Evolutionary conservation across 441 rosid genomes (phyloP), one percentile per base, ranked within the genome.

Genomic region (Gossypium gossypioides): DNA sequence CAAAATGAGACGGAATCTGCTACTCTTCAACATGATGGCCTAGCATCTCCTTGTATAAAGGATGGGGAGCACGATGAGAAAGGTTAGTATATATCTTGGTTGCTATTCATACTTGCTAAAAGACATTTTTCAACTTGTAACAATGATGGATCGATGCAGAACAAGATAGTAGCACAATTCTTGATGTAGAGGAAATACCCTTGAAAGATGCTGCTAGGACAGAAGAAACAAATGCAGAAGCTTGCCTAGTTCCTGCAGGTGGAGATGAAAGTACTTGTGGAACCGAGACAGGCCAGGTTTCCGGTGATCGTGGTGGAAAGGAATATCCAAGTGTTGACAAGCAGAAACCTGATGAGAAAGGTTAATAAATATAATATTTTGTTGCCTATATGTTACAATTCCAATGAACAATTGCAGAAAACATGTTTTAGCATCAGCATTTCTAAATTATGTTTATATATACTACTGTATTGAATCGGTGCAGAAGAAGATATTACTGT

Each of bases 401-500:
- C 66, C 46, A 61, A 25, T 22, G 71, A 25, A 25, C 59, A 48
- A 67, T 4, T 44, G 19, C 19, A 13, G 24, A 24, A 12, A 61
- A 22, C 7, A 1, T 37, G 12, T 22, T 56, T 22, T 25, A 21
- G 21, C n/a, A 42, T 18, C 34, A 7, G 10, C 15, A 13, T 46
- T 56, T 54, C 2, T 59, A n/a, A 59, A 6, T 59, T 59, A 59
- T 58, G 34, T 58, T 57, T n/a, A 58, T 18, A 52, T 58, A 58
- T 59, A 13, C 10, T 18, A 54, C 58, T 18, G 4, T 3, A n/a
- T n/a, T 15, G 62, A 52, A 65, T 40, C 56, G 4, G 67, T 60
- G 73, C 81, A 80, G 86, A 82, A 60, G 79, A 76, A 55, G 72
- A 77, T 40, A 71, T 54, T 22, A 48, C 5, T 9, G 21, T 12